These are phyloP conservation scores for Colletotrichum karsti DNA, from an alignment of 2,329 filamentous ascomycete genomes.

Conservation along the genomic window DNA sequence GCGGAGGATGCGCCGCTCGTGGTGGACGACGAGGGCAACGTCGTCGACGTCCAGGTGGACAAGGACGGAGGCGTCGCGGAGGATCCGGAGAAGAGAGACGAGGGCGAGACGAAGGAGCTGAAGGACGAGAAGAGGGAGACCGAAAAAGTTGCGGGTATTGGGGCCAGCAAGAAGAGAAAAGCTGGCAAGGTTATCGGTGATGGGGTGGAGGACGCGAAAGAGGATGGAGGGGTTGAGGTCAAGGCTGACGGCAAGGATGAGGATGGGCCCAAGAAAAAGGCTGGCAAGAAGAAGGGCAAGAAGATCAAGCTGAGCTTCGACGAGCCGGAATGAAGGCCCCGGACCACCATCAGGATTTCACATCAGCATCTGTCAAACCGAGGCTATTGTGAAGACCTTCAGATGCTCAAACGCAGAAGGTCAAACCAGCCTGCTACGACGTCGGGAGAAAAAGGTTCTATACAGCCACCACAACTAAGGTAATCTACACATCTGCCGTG, in stretches of 20 bases:
- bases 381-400: not conserved
- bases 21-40: conserved; percentile 76
- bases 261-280: conserved; percentile 34
- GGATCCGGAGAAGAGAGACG: conserved; percentile 36
- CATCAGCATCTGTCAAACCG: not conserved
- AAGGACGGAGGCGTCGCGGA: conserved; percentile 52
- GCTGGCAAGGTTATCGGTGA: conserved; percentile 58
- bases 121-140: conserved; percentile 38
- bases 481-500: conserved; percentile 49
- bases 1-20: conserved; percentile 81
- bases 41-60: conserved; percentile 59
- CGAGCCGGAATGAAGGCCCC: conserved; percentile 30
- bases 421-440: not conserved
- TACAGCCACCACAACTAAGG: conserved; percentile 33
- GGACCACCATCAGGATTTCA: not conserved
- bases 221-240: not conserved
- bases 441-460: conserved; percentile 32
- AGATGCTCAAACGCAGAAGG: too few relatives aligned
- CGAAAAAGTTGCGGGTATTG: conserved; percentile 49
- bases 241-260: not conserved
- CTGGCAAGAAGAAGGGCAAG: conserved; percentile 58
- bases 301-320: conserved; percentile 74
- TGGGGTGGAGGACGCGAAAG: conserved; percentile 33
- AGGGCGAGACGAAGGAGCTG: conserved; percentile 33
- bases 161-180: conserved; percentile 63